These are phyloP conservation scores for Pogostemon cablin DNA, from an alignment of 257 asterid genomes.

Conservation along the genomic window DNA sequence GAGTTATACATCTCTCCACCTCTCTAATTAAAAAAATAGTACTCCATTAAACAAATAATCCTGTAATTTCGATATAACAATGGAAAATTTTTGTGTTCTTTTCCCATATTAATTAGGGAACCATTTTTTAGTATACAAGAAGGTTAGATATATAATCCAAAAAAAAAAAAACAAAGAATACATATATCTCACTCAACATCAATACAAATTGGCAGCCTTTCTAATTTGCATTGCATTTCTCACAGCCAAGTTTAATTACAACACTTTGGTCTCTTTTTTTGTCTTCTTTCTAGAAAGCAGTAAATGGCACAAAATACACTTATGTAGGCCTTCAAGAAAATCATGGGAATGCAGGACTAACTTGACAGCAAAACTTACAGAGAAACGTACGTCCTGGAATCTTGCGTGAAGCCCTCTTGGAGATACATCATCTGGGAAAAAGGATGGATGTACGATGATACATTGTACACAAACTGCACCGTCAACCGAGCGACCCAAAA, in stretches of 20 bases:
- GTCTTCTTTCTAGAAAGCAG: slow-evolving; percentile 12
- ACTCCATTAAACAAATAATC: background rate
- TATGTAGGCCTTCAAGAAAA: background rate
- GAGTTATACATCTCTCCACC: too few relatives aligned
- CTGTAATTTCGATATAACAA: background rate
- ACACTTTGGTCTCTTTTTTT: background rate
- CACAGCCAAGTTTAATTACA: slow-evolving; percentile 26
- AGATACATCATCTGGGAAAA: slow-evolving; percentile 39
- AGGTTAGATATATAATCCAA: slow-evolving; percentile 7
- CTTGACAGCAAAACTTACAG: slow-evolving; percentile 34
- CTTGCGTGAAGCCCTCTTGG: slow-evolving; percentile 19
- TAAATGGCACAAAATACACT: slow-evolving; percentile 2
- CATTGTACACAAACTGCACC: slow-evolving; percentile 52
- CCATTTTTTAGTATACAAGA: slow-evolving; percentile 25
- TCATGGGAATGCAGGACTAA: slow-evolving; percentile 14
- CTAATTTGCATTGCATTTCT: slow-evolving; percentile 20
- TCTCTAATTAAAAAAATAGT: too few relatives aligned
- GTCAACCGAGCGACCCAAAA: slow-evolving; percentile 51
- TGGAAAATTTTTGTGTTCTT: background rate
- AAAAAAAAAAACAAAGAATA: slow-evolving; percentile 23
- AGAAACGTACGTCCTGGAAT: slow-evolving; percentile 19
- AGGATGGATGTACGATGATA: slow-evolving; percentile 49
- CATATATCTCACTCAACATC: slow-evolving; percentile 33
- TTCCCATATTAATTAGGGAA: slow-evolving; percentile 11
- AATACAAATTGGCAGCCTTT: slow-evolving; percentile 23